Conservation (phyloP, 108 stramenopile species). For the Aurantiochytrium sp. region DNA sequence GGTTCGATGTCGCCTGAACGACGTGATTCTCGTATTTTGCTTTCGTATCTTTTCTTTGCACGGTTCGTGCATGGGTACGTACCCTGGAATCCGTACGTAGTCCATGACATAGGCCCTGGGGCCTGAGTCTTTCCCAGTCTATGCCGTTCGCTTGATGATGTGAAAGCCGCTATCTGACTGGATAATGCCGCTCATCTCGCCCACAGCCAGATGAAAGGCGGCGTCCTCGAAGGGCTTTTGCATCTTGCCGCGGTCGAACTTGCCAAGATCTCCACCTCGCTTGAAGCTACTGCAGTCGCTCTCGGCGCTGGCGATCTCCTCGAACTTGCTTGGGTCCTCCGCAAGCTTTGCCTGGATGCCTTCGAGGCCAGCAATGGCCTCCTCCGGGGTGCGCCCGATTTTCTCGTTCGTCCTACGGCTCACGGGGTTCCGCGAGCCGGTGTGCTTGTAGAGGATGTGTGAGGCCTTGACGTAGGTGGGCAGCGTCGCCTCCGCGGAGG, state of each 20-base stretch:
- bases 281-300: conserved; percentile 51
- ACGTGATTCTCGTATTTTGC: background rate
- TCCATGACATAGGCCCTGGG: no score
- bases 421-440: conserved; percentile 70
- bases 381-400: conserved; percentile 66
- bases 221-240: conserved; percentile 89
- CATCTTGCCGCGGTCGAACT: conserved; percentile 66
- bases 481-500: background rate
- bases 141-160: conserved; percentile 78
- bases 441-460: conserved; percentile 93
- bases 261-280: conserved; percentile 57
- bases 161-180: conserved; percentile 90
- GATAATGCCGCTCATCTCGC: conserved; percentile 65
- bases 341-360: background rate
- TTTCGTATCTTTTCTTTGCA: no score
- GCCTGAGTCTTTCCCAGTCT: no score
- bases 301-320: conserved; percentile 31
- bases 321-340: conserved; percentile 38
- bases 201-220: conserved; percentile 61
- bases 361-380: conserved; percentile 67
- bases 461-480: conserved; percentile 39
- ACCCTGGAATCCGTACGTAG: no score
- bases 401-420: conserved; percentile 72
- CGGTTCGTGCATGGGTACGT: no score
- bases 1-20: background rate